phyloP scores from a whole-genome alignment of 495 filamentous ascomycete species.

The Hypoxylon fragiforme region DNA sequence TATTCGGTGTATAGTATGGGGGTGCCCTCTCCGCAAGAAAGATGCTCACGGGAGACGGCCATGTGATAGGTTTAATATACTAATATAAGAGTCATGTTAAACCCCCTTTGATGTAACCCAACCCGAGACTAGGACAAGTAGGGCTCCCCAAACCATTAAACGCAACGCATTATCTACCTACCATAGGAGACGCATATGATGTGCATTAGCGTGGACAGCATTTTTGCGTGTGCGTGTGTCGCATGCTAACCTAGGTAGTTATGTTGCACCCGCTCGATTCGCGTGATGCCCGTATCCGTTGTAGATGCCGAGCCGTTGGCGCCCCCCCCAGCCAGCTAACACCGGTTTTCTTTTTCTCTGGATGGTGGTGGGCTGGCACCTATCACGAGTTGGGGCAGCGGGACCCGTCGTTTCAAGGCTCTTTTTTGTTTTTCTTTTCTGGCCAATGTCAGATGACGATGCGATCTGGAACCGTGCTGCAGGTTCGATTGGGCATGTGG shows the following conservation, averaged over 20 bases:
- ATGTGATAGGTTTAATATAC: constrained; percentile 33
- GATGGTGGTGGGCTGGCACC: constrained; percentile 30
- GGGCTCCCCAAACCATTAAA: constrained; percentile 17
- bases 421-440: constrained; percentile 20
- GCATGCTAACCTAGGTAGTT: too few species aligned
- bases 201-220: constrained; percentile 29
- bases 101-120: constrained; percentile 27
- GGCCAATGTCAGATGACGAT: constrained; percentile 35
- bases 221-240: too few species aligned
- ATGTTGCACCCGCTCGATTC: constrained; percentile 27
- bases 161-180: constrained; percentile 22
- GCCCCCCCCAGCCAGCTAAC: constrained; percentile 17
- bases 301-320: constrained; percentile 30
- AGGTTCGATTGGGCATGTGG: too few species aligned
- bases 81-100: neutral
- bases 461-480: too few species aligned
- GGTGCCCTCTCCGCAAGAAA: too few species aligned
- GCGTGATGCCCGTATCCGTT: constrained; percentile 26
- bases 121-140: constrained; percentile 24
- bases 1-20: constrained; percentile 29
- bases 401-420: too few species aligned
- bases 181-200: constrained; percentile 21
- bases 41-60: constrained; percentile 6
- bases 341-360: too few species aligned
- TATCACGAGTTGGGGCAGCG: constrained; percentile 25